phyloP scores from a whole-genome alignment of 2,329 filamentous ascomycete species.

The Epichloe elymi region DNA sequence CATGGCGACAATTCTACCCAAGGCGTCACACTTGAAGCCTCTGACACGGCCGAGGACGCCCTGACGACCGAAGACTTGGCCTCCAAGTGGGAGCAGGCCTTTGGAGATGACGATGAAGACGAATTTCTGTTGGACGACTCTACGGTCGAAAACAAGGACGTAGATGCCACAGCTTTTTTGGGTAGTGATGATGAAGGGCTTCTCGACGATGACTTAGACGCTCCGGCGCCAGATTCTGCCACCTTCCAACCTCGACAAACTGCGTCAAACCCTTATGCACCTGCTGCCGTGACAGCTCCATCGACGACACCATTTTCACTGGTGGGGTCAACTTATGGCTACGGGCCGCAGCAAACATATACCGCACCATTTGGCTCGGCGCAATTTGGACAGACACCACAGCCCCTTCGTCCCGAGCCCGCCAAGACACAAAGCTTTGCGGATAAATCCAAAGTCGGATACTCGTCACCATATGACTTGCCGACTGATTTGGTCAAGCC shows the following conservation, averaged over 20 bases:
- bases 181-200: slow-evolving; percentile 80
- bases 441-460: slow-evolving; percentile 81
- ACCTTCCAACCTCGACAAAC: slow-evolving; percentile 5
- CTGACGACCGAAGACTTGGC: slow-evolving; percentile 50
- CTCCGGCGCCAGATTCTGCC: slow-evolving; percentile 19
- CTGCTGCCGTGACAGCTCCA: slow-evolving; percentile 10
- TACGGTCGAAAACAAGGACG: slow-evolving; percentile 24
- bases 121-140: slow-evolving; percentile 48
- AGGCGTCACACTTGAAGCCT: neutral
- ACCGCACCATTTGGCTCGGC: slow-evolving; percentile 13
- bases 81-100: slow-evolving; percentile 71
- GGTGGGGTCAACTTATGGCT: slow-evolving; percentile 8
- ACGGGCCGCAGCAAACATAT: slow-evolving; percentile 11
- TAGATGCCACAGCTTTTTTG: slow-evolving; percentile 55
- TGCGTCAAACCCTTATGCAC: slow-evolving; percentile 15
- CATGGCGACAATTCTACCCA: slow-evolving; percentile 12
- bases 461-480: slow-evolving; percentile 87
- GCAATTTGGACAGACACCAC: slow-evolving; percentile 25
- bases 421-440: slow-evolving; percentile 69
- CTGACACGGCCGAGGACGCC: slow-evolving; percentile 8
- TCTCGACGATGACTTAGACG: slow-evolving; percentile 51
- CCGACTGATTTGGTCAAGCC: slow-evolving; percentile 60
- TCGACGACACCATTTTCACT: slow-evolving; percentile 13
- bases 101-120: slow-evolving; percentile 64
- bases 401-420: slow-evolving; percentile 28